Conservation (phyloP, 2,329 filamentous ascomycete species). For the Diplodia sapinea region DNA sequence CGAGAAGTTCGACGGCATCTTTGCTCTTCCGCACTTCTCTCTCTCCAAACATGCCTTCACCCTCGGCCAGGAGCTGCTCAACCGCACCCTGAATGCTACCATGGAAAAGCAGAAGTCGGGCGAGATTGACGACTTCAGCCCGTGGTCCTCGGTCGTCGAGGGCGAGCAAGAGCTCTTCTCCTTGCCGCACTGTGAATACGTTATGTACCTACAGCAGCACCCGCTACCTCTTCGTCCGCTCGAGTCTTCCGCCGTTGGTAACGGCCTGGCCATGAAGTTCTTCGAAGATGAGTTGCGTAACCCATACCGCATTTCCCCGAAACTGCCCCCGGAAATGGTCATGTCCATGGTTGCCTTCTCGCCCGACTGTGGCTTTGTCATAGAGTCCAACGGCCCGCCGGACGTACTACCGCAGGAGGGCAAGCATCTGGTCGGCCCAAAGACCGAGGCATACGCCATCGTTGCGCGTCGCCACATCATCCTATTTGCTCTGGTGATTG, state of each 20-base stretch:
- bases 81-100: slow-evolving; percentile 71
- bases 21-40: slow-evolving; percentile 83
- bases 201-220: slow-evolving; percentile 83
- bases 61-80: slow-evolving; percentile 63
- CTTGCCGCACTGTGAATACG: slow-evolving; percentile 82
- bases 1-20: slow-evolving; percentile 90
- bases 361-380: slow-evolving; percentile 69
- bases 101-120: slow-evolving; percentile 70
- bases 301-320: slow-evolving; percentile 63
- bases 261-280: slow-evolving; percentile 49
- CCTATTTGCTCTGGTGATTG: slow-evolving; percentile 57
- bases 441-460: slow-evolving; percentile 62
- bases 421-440: slow-evolving; percentile 62
- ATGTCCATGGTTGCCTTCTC: slow-evolving; percentile 69
- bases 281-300: slow-evolving; percentile 66
- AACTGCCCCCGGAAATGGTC: slow-evolving; percentile 57
- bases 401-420: slow-evolving; percentile 58
- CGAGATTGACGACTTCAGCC: slow-evolving; percentile 61
- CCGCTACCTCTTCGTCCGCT: slow-evolving; percentile 44
- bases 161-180: slow-evolving; percentile 66
- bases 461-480: slow-evolving; percentile 60
- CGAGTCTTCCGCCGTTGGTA: slow-evolving; percentile 24
- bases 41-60: slow-evolving; percentile 62
- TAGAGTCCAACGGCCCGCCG: slow-evolving; percentile 66
- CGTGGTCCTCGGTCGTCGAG: slow-evolving; percentile 74